A percentile compares a stretch with the other conserved stretches of the same genome.
Evolutionary conservation across 169 alveolate genomes (phyloP).

Genomic region (Eimeria brunetti): DNA sequence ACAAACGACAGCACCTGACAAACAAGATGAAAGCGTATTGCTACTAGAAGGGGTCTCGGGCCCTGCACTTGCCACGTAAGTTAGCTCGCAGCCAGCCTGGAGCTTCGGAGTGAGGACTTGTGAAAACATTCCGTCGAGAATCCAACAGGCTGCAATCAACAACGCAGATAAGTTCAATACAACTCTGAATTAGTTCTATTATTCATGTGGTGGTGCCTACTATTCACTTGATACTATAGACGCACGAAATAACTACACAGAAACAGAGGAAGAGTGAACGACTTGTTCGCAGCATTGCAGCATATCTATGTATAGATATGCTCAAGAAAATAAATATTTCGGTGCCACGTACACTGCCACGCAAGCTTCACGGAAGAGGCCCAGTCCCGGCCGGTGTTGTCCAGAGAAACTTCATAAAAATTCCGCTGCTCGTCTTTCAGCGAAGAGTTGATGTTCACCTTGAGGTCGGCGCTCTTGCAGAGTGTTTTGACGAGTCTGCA

Average conservation of each 20-base stretch:
- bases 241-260: neutral
- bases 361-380: conserved; percentile 91
- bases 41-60: neutral
- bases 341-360: conserved; percentile 87
- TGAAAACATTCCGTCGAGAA: conserved; percentile 89
- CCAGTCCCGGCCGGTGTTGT: conserved; percentile 88
- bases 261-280: neutral
- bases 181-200: neutral
- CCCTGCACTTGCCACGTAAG: conserved; percentile 86
- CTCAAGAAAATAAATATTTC: neutral
- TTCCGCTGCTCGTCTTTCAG: conserved; percentile 89
- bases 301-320: neutral
- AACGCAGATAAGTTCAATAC: neutral
- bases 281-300: neutral
- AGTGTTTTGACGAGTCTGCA: conserved; percentile 68
- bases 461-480: conserved; percentile 85
- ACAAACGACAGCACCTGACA: no score
- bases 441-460: conserved; percentile 89
- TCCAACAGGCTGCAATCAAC: conserved; percentile 88
- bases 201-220: no score
- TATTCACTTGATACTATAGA: neutral
- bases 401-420: conserved; percentile 91
- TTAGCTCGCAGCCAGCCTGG: conserved; percentile 93
- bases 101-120: conserved; percentile 89
- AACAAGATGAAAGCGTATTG: no score